A percentile compares a stretch with the other conserved stretches of the same genome.
Conservation (phyloP, 2,329 filamentous ascomycete genomes). For the Fusarium sp. region DNA sequence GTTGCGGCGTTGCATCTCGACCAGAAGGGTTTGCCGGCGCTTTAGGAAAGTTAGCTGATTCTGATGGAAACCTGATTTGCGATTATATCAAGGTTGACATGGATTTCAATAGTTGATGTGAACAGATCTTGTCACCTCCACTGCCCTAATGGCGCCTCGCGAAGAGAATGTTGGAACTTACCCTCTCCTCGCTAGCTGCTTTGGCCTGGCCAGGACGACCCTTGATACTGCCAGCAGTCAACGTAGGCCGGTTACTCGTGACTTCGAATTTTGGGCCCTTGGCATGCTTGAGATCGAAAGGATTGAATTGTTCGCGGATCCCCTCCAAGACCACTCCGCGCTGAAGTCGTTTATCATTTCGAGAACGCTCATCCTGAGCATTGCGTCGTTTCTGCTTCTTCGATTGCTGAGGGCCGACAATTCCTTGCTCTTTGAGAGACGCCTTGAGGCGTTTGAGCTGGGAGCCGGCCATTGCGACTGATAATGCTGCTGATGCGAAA, state of each 20-base stretch:
- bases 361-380: conserved; percentile 71
- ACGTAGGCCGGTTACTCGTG: conserved; percentile 70
- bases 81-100: not conserved
- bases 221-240: conserved; percentile 67
- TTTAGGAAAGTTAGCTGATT: conserved; percentile 46
- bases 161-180: conserved; percentile 49
- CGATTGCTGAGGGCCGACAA: conserved; percentile 90
- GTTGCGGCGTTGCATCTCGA: conserved; percentile 87
- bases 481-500: conserved; percentile 24
- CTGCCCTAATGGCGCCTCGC: not conserved
- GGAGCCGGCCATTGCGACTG: conserved; percentile 82
- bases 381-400: conserved; percentile 91
- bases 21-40: conserved; percentile 83
- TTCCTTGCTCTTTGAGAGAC: conserved; percentile 87
- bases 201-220: conserved; percentile 86
- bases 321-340: conserved; percentile 80
- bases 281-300: conserved; percentile 90
- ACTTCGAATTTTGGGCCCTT: conserved; percentile 86
- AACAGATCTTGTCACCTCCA: not conserved
- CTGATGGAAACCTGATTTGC: not conserved
- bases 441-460: conserved; percentile 96
- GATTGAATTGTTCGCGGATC: conserved; percentile 97
- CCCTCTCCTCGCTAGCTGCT: conserved; percentile 85
- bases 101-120: not conserved
- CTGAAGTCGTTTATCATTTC: conserved; percentile 77